These are phyloP conservation scores for Hygrophila difformis DNA, from an alignment of 257 asterid species.

Conservation along the genomic window DNA sequence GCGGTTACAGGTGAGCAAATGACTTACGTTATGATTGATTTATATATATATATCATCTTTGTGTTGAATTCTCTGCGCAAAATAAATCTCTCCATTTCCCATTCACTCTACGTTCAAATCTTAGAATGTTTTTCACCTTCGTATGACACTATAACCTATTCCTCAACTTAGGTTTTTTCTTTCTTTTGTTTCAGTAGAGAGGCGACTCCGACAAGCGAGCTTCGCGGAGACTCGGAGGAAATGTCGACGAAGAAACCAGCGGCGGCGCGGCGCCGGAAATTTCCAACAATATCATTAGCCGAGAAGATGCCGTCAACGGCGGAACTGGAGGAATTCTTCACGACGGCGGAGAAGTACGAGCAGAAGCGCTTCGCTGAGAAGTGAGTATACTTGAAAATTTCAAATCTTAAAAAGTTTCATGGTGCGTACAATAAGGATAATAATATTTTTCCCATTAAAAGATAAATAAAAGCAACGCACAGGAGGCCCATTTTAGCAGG, in stretches of 20 bases:
- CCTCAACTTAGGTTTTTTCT: slow-evolving; percentile 7
- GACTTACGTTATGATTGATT: neutral
- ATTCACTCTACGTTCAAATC: neutral
- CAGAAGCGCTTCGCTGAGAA: slow-evolving; percentile 62
- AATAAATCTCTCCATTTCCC: neutral
- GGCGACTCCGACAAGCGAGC: slow-evolving; percentile 42
- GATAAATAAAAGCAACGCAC: slow-evolving; percentile 13
- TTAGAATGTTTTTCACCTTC: too few species aligned
- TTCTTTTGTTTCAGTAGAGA: slow-evolving; percentile 34
- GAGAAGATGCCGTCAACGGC: slow-evolving; percentile 42
- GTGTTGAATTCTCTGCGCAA: neutral
- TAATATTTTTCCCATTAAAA: too few species aligned
- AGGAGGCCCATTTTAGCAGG: slow-evolving; percentile 28
- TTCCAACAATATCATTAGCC: slow-evolving; percentile 5
- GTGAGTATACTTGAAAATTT: slow-evolving; percentile 37
- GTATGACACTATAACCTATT: neutral
- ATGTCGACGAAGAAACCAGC: slow-evolving; percentile 25
- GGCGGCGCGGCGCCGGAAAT: slow-evolving; percentile 18
- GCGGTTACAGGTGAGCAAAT: slow-evolving; percentile 46
- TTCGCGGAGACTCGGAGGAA: slow-evolving; percentile 33
- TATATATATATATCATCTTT: slow-evolving; percentile 2
- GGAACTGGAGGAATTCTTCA: slow-evolving; percentile 76
- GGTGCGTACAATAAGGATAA: slow-evolving; percentile 32
- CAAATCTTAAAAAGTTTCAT: slow-evolving; percentile 18
- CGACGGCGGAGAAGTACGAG: slow-evolving; percentile 60